phyloP scores from a whole-genome alignment of 2,329 filamentous ascomycete genomes.

The Bipolaris sorokiniana region DNA sequence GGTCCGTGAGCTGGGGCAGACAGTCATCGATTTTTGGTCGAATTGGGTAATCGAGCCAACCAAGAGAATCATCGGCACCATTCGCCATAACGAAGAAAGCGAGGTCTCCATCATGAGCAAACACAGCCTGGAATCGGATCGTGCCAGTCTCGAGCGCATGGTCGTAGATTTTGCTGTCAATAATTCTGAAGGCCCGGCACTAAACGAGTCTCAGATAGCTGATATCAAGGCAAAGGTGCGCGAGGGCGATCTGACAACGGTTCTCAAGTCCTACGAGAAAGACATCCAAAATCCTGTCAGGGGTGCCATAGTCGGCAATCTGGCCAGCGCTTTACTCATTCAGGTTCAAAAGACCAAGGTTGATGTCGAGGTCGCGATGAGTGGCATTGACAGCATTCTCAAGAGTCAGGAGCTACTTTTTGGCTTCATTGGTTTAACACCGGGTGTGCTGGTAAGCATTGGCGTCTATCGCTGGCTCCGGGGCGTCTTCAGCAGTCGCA shows the following conservation, averaged over 20 bases:
- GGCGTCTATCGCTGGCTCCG: conserved; percentile 75
- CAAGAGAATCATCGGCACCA: conserved; percentile 84
- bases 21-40: conserved; percentile 85
- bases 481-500: conserved; percentile 71
- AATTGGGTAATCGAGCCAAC: conserved; percentile 94
- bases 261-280: conserved; percentile 88
- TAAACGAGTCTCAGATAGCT: conserved; percentile 73
- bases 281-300: conserved; percentile 82
- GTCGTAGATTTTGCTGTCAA: conserved; percentile 94
- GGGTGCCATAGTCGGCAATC: conserved; percentile 82
- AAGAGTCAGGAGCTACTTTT: conserved; percentile 98
- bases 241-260: conserved; percentile 91
- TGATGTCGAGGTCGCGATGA: conserved; percentile 93
- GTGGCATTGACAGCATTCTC: conserved; percentile 89
- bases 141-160: conserved; percentile 94
- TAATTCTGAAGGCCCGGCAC: conserved; percentile 68
- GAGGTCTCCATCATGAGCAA: conserved; percentile 98
- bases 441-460: conserved; percentile 85
- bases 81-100: conserved; percentile 88
- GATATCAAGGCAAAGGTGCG: conserved; percentile 79
- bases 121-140: conserved; percentile 86
- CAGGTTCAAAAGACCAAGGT: conserved; percentile 99
- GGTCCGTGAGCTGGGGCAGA: conserved; percentile 79
- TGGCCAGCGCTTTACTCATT: conserved; percentile 88
- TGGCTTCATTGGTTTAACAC: conserved; percentile 92